phyloP scores from a whole-genome alignment of 2,329 filamentous ascomycete species.

The Emericellopsis atlantica region DNA sequence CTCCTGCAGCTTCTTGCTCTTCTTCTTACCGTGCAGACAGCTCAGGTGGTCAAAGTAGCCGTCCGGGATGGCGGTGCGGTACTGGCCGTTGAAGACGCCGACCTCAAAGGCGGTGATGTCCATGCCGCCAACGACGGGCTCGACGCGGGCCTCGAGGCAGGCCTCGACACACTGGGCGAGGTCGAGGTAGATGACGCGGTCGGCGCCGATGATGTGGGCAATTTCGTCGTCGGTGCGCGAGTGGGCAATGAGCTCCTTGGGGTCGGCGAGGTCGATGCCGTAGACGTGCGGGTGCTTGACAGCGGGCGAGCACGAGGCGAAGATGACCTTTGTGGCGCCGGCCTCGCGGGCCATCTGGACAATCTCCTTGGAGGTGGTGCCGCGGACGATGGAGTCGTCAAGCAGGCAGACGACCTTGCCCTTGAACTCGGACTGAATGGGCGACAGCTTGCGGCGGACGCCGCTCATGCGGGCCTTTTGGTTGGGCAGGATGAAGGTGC shows the following conservation, averaged over 20 bases:
- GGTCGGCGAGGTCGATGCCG: constrained; percentile 33
- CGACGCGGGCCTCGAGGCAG: constrained; percentile 56
- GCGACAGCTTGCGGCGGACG: constrained; percentile 78
- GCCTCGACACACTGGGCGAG: constrained; percentile 70
- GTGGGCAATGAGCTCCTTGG: constrained; percentile 27
- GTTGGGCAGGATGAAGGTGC: constrained; percentile 61
- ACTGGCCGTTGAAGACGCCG: constrained; percentile 82
- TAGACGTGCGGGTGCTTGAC: constrained; percentile 76
- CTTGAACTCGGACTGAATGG: constrained; percentile 75
- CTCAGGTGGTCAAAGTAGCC: constrained; percentile 77
- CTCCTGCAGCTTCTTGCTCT: too few species aligned
- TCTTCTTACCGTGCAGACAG: constrained; percentile 3
- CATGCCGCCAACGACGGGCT: constrained; percentile 28
- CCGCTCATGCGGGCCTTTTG: constrained; percentile 73
- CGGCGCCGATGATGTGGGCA: constrained; percentile 24
- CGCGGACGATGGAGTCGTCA: constrained; percentile 82
- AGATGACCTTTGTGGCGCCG: constrained; percentile 69
- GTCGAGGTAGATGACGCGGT: constrained; percentile 42
- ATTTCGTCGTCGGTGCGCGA: constrained; percentile 26
- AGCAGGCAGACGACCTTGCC: constrained; percentile 72
- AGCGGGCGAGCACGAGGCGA: constrained; percentile 70
- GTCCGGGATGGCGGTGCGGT: constrained; percentile 66
- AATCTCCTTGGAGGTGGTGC: constrained; percentile 45
- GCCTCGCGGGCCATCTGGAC: constrained; percentile 67
- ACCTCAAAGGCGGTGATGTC: constrained; percentile 52